Conservation (phyloP, 495 filamentous ascomycete genomes). For the Aspergillus heteromorphus region DNA sequence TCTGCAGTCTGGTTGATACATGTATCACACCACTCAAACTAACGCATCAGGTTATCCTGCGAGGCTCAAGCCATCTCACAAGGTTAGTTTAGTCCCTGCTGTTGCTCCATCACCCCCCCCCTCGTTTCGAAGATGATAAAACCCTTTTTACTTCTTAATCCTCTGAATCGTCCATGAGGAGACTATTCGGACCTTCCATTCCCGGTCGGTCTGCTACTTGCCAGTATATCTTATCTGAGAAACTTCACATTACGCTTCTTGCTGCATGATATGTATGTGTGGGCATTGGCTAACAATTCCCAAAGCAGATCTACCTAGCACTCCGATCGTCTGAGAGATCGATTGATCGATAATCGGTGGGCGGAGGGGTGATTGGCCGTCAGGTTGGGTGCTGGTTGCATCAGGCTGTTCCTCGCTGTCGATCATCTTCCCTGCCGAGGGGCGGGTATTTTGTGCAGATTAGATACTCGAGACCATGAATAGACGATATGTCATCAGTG, state of each 20-base stretch:
- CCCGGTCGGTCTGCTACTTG: slow-evolving; percentile 86
- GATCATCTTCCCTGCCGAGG: neutral
- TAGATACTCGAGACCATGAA: neutral
- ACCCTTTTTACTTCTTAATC: slow-evolving; percentile 81
- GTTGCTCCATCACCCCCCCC: slow-evolving; percentile 13
- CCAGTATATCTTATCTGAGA: slow-evolving; percentile 95
- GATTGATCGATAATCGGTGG: neutral
- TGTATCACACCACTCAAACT: slow-evolving; percentile 14
- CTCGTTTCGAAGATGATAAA: slow-evolving; percentile 75
- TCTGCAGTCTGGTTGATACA: neutral
- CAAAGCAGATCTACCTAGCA: neutral
- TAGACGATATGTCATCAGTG: neutral
- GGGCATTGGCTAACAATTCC: slow-evolving; percentile 7
- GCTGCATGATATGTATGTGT: neutral
- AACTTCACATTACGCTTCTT: slow-evolving; percentile 12
- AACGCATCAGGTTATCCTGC: slow-evolving; percentile 18
- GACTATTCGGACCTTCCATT: slow-evolving; percentile 62
- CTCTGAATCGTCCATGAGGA: slow-evolving; percentile 95
- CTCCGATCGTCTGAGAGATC: neutral
- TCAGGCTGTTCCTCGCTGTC: neutral
- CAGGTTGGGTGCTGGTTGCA: neutral
- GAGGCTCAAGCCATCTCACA: slow-evolving; percentile 3
- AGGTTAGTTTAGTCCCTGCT: slow-evolving; percentile 22
- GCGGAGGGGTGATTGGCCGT: neutral
- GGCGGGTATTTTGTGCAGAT: neutral